Evolutionary conservation across 108 stramenopile genomes (phyloP).

Genomic region (Stephanodiscus triporus): DNA sequence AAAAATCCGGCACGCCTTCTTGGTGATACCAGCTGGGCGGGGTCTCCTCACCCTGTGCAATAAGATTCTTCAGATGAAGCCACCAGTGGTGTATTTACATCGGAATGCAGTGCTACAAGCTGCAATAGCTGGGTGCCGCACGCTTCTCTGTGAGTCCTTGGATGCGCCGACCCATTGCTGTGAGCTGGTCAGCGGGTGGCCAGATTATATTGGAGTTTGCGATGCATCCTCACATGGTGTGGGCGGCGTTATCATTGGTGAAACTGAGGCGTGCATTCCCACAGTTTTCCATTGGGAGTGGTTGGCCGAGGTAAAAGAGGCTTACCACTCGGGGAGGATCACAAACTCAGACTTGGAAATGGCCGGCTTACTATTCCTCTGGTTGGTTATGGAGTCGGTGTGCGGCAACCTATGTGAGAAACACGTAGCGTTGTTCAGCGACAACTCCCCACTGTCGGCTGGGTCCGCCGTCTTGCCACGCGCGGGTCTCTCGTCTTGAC

Average conservation of each 20-base stretch:
- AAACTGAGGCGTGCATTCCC: neutral
- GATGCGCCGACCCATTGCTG: neutral
- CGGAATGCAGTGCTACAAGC: neutral
- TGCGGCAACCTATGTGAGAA: neutral
- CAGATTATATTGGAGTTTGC: constrained; percentile 5
- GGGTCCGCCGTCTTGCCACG: neutral
- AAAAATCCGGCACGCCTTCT: neutral
- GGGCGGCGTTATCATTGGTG: neutral
- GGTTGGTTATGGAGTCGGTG: constrained; percentile 4
- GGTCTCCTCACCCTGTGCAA: constrained; percentile 7
- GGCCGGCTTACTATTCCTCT: constrained; percentile 1
- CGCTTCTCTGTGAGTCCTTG: neutral
- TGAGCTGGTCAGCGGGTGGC: constrained; percentile 28
- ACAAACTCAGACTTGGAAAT: constrained; percentile 11
- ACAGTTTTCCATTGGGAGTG: constrained; percentile 3
- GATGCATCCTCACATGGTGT: constrained; percentile 7
- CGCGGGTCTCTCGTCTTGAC: neutral
- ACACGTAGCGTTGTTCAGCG: constrained; percentile 6
- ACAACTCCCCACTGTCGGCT: constrained; percentile 1
- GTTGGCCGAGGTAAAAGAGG: neutral
- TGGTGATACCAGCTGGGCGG: neutral
- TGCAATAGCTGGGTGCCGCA: neutral
- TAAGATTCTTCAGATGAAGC: neutral
- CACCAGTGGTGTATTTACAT: neutral
- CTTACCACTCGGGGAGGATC: neutral